Evolutionary conservation across 192 early-diverging fungal species (phyloP), one percentile per base, ranked within the genome.

Genomic region (Paraglomus brasilianum): DNA sequence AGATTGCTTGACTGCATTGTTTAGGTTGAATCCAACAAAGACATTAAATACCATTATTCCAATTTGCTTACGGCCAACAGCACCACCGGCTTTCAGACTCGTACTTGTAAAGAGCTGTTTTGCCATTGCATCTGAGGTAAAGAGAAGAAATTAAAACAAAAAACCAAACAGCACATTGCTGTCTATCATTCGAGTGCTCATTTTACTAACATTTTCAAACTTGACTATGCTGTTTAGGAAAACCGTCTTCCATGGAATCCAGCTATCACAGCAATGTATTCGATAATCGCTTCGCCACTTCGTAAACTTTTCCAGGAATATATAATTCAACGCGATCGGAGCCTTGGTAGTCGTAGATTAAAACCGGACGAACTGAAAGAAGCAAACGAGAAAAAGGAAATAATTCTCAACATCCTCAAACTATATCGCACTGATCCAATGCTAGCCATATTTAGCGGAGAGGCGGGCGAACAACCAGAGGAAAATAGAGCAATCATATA

Each of bases 31-130:
- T 64, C 87, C 90, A 6, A 85, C 86, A 66, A 85, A 83, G 59
- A 88, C 91, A 5, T 75, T 98, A 40, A 80, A 86, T 39, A 79
- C 79, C 1, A 80, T 95, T 19, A 79, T 95, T 65, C 88, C 93
- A 1, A 78, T 85, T 19, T 78, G 93, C 40, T 76, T 91, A 7
- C 83, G 87, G 38, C 82, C 87, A 10, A 85, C 82, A 24, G 83
- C 91, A 1, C 89, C 92, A 22, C 82, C 84, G 9, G 77, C 86
- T 66, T 93, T 91, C 73, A 91, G 93, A 70, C 80, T 95, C 21
- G 89, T 91, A 14, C 82, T 96, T 44, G 86, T 91, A 15, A 88
- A 88, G 45, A 87, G 87, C 0, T 91, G 93, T 66, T 87, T 85
- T 58, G 80, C 78, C 13, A 80, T 94, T 49, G 86, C 89, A 9